Evolutionary conservation across 208 protist genomes (phyloP), one percentile per base, ranked within the genome.

Genomic region (Trypanosomatidae sp.): DNA sequence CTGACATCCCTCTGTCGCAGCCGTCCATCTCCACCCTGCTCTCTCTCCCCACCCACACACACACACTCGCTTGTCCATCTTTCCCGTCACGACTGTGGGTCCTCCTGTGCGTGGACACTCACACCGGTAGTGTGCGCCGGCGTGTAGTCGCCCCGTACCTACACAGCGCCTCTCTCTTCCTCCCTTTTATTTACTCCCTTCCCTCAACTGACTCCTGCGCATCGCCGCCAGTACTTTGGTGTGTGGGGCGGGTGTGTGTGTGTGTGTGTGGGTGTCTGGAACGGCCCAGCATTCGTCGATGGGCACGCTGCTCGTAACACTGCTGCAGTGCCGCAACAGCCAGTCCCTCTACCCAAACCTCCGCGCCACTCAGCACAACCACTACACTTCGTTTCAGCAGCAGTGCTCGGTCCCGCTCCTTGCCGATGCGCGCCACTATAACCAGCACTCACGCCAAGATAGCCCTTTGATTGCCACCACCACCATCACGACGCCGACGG

Each of bases 271-370:
- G 47, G 43, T 52, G 39, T 10, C 3, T 19, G 13, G 10, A 36
- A 10, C 30, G 25, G 2, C 41, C 43, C 58, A 41, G 15, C 2
- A 3, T 43, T 46, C 43, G 7, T 43, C 52, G 50, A 84, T 84
- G 79, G 79, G 79, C 68, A 56, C 68, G n/a, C 28, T 80, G 49
- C 79, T 84, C 47, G 74, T 84, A 1, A 74, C 74, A 0, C 68
- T 84, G n/a, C 69, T 84, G 55, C 79, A 84, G 64, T 70, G 69
- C 33, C 79, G 73, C 60, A 64, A 65, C 69, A 66, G 79, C 65
- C 64, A 77, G 50, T 69, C 79, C 8, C 74, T 77, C 25, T 76
- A 80, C 55, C 75, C 75, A 19, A 80, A 74, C 41, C 25, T 80
- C n/a, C n/a, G 64, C 43, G 69, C 69, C 30, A 74, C 69, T 12